Base-by-base conservation (phyloP, 331 rosid genomes). In the Spiraea crenata region DNA sequence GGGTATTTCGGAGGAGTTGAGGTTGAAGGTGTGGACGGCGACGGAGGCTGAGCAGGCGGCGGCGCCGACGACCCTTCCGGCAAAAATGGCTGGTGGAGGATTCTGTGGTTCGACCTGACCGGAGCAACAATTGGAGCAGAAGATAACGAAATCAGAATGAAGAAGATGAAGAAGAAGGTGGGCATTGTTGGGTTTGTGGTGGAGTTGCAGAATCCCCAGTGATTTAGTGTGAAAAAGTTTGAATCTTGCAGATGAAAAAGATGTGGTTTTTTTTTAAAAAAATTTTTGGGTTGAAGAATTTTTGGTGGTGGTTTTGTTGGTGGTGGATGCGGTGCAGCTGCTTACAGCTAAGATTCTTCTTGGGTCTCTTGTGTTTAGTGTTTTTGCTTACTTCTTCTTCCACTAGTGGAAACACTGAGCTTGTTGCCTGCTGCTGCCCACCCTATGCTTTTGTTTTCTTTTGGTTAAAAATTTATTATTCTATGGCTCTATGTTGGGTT, bases 341-440 rank as follows among this genome's bases (percentile, higher is more conserved):
- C 86, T 81, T 87, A 87, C 96, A 87, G 90, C 96, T 85, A 86
- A 85, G 88, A 86, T 86, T 84, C 91, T 78, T 74, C 1, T 4
- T 7, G 50, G 4, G 51, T 13, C 63, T 54, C 0, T 16, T 69
- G 63, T 69, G 69, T 31, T 65, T 8, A 17, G 31, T 55, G 54
- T 34, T 46, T 31, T 41, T 25, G 31, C 31, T 25, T 20, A 19
- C 42, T 46, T 12, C 69, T 31, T n/a, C 39, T 5, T 7, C 64
- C 44, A n/a, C 8, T 10, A 56, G 16, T 8, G 37, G 16, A 25
- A 25, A 25, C 31, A 31, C 3, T 57, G 9, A n/a, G 35, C 52
- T 63, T 11, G n/a, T 15, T 14, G 4, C 6, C 1, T 42, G 17
- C 52, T 42, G 46, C 57, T 10, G 1, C 57, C 17, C 34, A n/a